phyloP scores from a whole-genome alignment of 495 filamentous ascomycete species.

The Aspergillus ostianus region DNA sequence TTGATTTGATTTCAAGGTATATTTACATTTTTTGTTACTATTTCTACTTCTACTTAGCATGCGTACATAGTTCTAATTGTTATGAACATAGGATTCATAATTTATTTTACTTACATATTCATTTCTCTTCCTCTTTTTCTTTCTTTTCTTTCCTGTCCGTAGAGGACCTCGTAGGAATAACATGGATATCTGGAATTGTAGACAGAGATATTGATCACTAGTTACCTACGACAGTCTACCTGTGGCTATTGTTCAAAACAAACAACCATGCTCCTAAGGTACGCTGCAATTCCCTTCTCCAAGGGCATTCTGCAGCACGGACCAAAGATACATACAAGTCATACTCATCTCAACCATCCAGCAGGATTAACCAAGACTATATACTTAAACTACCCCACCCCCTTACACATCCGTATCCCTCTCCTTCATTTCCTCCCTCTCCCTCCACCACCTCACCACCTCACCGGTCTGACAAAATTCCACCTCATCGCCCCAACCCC shows the following conservation, averaged over 20 bases:
- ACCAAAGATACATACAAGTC: no score
- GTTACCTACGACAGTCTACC: no score
- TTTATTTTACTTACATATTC: neutral
- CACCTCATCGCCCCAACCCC: conserved; percentile 46
- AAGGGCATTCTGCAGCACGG: no score
- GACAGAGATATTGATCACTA: no score
- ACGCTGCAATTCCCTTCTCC: no score
- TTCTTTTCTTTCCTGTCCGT: no score
- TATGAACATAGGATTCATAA: neutral
- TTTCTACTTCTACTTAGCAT: neutral
- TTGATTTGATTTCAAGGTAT: neutral
- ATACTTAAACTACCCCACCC: neutral
- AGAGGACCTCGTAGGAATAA: no score
- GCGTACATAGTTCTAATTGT: neutral
- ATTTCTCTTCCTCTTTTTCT: neutral
- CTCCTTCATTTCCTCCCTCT: neutral
- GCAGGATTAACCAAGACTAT: no score
- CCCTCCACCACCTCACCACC: conserved; percentile 12
- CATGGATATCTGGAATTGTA: no score
- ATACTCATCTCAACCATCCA: no score
- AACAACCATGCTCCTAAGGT: no score
- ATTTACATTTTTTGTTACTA: neutral
- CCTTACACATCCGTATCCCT: neutral
- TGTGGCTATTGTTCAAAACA: no score
- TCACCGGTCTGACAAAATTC: conserved; percentile 32